phyloP scores from a whole-genome alignment of 169 alveolate species.

The Eimeria tenella region DNA sequence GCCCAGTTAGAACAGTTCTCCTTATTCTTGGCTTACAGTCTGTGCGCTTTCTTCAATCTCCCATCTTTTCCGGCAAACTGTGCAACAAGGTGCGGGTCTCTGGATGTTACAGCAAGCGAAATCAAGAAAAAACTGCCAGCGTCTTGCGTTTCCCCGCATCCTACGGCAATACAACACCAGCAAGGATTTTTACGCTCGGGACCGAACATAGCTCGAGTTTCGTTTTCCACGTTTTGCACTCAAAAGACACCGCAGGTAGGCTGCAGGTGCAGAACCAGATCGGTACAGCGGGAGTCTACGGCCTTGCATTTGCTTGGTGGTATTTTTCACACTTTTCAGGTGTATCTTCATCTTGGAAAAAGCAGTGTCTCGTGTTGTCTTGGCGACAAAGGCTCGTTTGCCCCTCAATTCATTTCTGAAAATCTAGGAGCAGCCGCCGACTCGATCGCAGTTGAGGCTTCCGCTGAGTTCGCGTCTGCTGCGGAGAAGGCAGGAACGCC shows the following conservation, averaged over 20 bases:
- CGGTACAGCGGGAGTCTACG: neutral
- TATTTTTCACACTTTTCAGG: conserved; percentile 1
- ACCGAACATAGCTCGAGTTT: neutral
- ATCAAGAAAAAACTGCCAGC: neutral
- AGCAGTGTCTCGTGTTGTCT: conserved; percentile 16
- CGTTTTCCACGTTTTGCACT: conserved; percentile 9
- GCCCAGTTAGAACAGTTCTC: neutral
- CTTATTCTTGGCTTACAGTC: neutral
- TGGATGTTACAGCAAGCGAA: neutral
- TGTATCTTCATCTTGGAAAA: conserved; percentile 18
- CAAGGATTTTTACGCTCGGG: neutral
- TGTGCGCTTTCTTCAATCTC: neutral
- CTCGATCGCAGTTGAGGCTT: neutral
- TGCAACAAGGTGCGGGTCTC: neutral
- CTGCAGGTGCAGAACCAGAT: neutral
- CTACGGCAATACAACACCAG: neutral
- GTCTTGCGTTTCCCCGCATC: neutral
- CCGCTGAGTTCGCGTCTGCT: neutral
- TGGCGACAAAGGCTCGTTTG: conserved; percentile 28
- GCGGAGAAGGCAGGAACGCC: neutral
- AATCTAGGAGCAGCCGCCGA: conserved; percentile 26
- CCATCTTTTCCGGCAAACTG: neutral
- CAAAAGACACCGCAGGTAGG: conserved; percentile 22
- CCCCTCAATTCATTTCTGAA: conserved; percentile 10
- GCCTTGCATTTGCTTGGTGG: neutral